A percentile compares a stretch with the other conserved stretches of the same genome.
These are phyloP conservation scores for Gyromitra esculenta DNA, from an alignment of 2,329 filamentous ascomycete genomes.

Conservation along the genomic window DNA sequence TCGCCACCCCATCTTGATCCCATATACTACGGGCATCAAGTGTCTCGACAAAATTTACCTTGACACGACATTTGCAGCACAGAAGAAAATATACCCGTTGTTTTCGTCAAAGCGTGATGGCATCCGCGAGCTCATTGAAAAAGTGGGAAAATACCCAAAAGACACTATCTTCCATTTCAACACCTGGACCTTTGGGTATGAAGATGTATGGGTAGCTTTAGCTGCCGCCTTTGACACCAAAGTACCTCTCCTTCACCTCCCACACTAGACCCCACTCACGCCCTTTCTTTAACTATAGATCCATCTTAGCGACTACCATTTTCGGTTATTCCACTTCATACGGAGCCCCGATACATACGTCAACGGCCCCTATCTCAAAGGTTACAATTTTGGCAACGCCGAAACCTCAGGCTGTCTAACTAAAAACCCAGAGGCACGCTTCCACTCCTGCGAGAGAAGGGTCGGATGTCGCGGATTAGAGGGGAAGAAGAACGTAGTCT, in stretches of 20 bases:
- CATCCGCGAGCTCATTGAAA: slow-evolving; percentile 75
- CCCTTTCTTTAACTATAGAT: slow-evolving; percentile 65
- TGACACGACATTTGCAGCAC: slow-evolving; percentile 80
- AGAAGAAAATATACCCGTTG: slow-evolving; percentile 63
- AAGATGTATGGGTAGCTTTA: slow-evolving; percentile 88
- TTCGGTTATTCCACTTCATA: slow-evolving; percentile 75
- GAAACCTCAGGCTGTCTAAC: slow-evolving; percentile 77
- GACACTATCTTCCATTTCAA: slow-evolving; percentile 85
- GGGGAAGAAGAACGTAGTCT: slow-evolving; percentile 69
- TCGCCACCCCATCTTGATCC: slow-evolving; percentile 76
- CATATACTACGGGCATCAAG: slow-evolving; percentile 75
- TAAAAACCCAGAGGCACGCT: slow-evolving; percentile 68
- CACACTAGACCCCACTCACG: not conserved
- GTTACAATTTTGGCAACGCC: slow-evolving; percentile 78
- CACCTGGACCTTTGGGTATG: slow-evolving; percentile 92
- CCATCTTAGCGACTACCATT: slow-evolving; percentile 84
- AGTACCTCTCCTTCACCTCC: slow-evolving; percentile 61
- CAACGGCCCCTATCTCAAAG: slow-evolving; percentile 66
- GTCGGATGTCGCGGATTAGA: slow-evolving; percentile 62
- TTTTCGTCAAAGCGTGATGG: slow-evolving; percentile 75
- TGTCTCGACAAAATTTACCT: slow-evolving; percentile 84
- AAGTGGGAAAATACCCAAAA: slow-evolving; percentile 73
- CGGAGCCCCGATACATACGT: slow-evolving; percentile 62
- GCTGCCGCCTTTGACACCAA: slow-evolving; percentile 74
- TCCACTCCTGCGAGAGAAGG: slow-evolving; percentile 88